A percentile compares a stretch with the other conserved stretches of the same genome.
These are phyloP conservation scores for Clitopilus passeckerianus DNA, from an alignment of 768 basidiomycete genomes.

Conservation along the genomic window DNA sequence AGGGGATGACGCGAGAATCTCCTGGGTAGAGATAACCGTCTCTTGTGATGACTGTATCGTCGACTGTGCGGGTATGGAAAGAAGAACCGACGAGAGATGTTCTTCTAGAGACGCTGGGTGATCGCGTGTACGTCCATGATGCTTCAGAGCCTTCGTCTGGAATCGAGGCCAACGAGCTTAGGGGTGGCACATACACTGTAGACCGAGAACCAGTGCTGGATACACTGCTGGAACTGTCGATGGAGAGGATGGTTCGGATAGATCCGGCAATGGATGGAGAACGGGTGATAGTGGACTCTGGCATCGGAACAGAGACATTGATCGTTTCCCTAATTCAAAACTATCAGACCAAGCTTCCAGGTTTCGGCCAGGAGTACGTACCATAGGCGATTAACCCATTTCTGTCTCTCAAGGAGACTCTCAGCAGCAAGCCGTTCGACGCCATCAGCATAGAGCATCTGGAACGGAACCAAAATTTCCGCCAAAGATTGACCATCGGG, in stretches of 20 bases:
- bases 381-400: constrained; percentile 93
- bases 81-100: constrained; percentile 46
- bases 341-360: constrained; percentile 1
- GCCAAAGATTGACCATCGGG: constrained; percentile 45
- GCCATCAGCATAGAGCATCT: constrained; percentile 86
- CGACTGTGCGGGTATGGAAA: constrained; percentile 62
- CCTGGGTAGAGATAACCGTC: constrained; percentile 68
- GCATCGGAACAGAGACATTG: constrained; percentile 47
- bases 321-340: constrained; percentile 65
- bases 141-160: constrained; percentile 47
- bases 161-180: constrained; percentile 67
- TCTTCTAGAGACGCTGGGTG: constrained; percentile 27
- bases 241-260: constrained; percentile 65
- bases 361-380: constrained; percentile 28
- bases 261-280: constrained; percentile 43
- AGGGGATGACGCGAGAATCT: constrained; percentile 70
- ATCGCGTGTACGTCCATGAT: constrained; percentile 16
- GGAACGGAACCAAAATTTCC: constrained; percentile 84
- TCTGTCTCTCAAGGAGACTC: constrained; percentile 77
- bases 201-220: constrained; percentile 57
- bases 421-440: constrained; percentile 88
- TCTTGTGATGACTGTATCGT: constrained; percentile 66
- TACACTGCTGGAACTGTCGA: constrained; percentile 38
- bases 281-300: constrained; percentile 41
- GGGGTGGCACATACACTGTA: constrained; percentile 73